A percentile compares a stretch with the other conserved stretches of the same genome.
These are phyloP conservation scores for Colletotrichum destructivum DNA, from an alignment of 2,329 filamentous ascomycete species.

Conservation along the genomic window DNA sequence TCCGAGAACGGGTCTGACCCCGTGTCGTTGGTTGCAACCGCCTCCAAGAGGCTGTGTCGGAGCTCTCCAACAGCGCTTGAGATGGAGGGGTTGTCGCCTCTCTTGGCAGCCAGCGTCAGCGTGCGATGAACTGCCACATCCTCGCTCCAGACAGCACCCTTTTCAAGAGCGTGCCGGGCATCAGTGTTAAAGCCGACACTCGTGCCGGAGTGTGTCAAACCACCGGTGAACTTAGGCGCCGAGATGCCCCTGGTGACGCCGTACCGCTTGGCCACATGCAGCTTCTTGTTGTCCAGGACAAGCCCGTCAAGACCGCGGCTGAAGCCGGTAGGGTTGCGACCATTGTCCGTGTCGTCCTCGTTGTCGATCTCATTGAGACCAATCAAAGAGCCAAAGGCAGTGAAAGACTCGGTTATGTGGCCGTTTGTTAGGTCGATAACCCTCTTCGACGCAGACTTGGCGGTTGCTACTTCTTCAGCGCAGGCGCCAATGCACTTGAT, in stretches of 20 bases:
- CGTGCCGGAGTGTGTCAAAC: constrained; percentile 66
- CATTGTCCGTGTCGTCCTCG: constrained; percentile 70
- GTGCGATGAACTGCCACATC: constrained; percentile 74
- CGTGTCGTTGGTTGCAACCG: constrained; percentile 57
- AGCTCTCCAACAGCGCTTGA: constrained; percentile 68
- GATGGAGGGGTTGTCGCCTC: constrained; percentile 61
- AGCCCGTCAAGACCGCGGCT: constrained; percentile 73
- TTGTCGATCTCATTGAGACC: constrained; percentile 76
- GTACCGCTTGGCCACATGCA: constrained; percentile 66
- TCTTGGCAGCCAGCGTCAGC: constrained; percentile 64
- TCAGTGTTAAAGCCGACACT: constrained; percentile 72
- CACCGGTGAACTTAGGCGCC: constrained; percentile 63
- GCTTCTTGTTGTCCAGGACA: constrained; percentile 69
- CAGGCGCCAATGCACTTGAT: constrained; percentile 72
- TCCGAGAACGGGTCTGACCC: constrained; percentile 62
- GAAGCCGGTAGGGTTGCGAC: constrained; percentile 62
- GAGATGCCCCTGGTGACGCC: constrained; percentile 73
- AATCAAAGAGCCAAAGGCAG: constrained; percentile 71
- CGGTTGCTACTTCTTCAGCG: constrained; percentile 57
- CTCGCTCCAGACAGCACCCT: constrained; percentile 66
- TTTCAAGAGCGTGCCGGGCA: constrained; percentile 61
- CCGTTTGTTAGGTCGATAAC: constrained; percentile 69
- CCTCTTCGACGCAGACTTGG: constrained; percentile 52
- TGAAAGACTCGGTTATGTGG: constrained; percentile 72
- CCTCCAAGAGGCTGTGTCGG: constrained; percentile 68